Evolutionary conservation across 2,329 filamentous ascomycete genomes (phyloP).

Genomic region (Cylindrodendrum hubeiense): DNA sequence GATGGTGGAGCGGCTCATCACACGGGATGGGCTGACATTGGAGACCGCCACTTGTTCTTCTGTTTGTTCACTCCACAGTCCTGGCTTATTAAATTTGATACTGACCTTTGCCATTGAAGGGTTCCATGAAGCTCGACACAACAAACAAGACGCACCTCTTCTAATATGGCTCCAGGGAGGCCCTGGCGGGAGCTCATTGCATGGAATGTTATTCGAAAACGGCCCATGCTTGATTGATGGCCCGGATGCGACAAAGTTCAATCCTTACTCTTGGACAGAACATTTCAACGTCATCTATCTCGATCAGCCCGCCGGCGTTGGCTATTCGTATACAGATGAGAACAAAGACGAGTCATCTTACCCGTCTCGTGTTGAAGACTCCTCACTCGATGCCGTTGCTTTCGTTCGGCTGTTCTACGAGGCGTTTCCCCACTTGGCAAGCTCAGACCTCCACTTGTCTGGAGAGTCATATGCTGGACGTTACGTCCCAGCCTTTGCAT

Average conservation of each 20-base stretch:
- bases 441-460: background rate
- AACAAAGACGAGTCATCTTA: background rate
- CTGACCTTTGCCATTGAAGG: background rate
- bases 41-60: constrained; percentile 5
- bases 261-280: constrained; percentile 5
- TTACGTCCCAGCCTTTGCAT: background rate
- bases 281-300: constrained; percentile 9
- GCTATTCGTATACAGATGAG: background rate
- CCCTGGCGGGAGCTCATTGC: constrained; percentile 3
- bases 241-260: background rate
- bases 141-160: background rate
- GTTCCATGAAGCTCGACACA: constrained; percentile 7
- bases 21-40: constrained; percentile 7
- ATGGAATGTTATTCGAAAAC: constrained; percentile 7
- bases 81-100: background rate
- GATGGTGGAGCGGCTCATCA: background rate
- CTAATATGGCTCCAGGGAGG: constrained; percentile 7
- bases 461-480: constrained; percentile 3
- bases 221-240: constrained; percentile 2
- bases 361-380: background rate
- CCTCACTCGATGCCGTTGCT: background rate
- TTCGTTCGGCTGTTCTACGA: constrained; percentile 2
- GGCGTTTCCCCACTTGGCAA: background rate
- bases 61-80: background rate
- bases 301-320: constrained; percentile 4